A percentile compares a stretch with the other conserved stretches of the same genome.
Evolutionary conservation across 2,329 filamentous ascomycete genomes (phyloP).

Genomic region (Verticillium zaregamsianum): DNA sequence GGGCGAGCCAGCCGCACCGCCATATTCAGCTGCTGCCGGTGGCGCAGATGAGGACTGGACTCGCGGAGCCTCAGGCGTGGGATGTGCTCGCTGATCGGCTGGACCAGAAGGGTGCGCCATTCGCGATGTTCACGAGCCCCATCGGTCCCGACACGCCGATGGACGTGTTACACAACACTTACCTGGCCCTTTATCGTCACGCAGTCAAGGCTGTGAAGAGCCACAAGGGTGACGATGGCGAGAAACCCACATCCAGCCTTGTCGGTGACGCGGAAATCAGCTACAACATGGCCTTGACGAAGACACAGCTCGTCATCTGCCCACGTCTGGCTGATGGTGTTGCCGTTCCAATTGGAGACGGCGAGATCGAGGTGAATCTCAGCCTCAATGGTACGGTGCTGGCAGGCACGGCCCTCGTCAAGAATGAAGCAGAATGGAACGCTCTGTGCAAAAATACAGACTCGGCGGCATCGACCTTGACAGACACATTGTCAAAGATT

Average conservation of each 20-base stretch:
- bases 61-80: conserved; percentile 39
- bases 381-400: conserved; percentile 60
- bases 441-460: conserved; percentile 35
- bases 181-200: conserved; percentile 42
- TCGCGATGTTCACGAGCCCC: conserved; percentile 37
- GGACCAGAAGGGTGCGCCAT: conserved; percentile 23
- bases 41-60: conserved; percentile 54
- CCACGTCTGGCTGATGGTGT: conserved; percentile 51
- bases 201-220: conserved; percentile 34
- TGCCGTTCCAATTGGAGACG: conserved; percentile 20
- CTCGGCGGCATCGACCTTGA: conserved; percentile 18
- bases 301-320: conserved; percentile 46
- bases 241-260: conserved; percentile 5
- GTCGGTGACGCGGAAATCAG: conserved; percentile 47
- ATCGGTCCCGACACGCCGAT: conserved; percentile 29
- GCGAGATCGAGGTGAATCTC: conserved; percentile 34
- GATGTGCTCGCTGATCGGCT: conserved; percentile 41
- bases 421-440: conserved; percentile 54
- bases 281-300: conserved; percentile 61
- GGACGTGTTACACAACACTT: conserved; percentile 34
- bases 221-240: conserved; percentile 4
- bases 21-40: conserved; percentile 70
- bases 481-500: conserved; percentile 35
- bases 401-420: conserved; percentile 60
- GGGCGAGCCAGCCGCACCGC: conserved; percentile 67